phyloP scores from a whole-genome alignment of 306 rosid species.

The Notholithocarpus densiflorus region DNA sequence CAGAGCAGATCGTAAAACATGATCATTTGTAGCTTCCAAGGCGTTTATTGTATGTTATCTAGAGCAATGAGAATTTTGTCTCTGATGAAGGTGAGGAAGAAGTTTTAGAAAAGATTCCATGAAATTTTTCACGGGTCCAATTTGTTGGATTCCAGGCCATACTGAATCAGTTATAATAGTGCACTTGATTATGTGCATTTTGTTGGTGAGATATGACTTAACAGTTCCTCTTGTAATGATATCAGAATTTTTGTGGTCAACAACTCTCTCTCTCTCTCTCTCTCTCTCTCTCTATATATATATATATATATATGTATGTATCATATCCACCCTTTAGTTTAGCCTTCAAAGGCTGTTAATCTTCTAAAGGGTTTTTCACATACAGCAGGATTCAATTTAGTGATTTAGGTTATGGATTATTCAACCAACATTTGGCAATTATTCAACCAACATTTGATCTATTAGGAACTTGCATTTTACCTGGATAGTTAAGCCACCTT shows the following conservation, averaged over 20 bases:
- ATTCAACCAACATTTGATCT: too few relatives aligned
- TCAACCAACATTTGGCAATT: too few relatives aligned
- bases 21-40: slow-evolving; percentile 10
- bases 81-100: slow-evolving; percentile 10
- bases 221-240: not conserved
- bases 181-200: slow-evolving; percentile 3
- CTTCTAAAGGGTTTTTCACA: not conserved
- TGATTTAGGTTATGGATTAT: too few relatives aligned
- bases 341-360: not conserved
- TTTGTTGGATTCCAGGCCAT: slow-evolving; percentile 17
- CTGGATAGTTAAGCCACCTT: not conserved
- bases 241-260: not conserved
- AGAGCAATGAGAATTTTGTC: slow-evolving; percentile 12
- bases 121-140: slow-evolving; percentile 5
- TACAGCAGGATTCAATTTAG: not conserved
- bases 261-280: not conserved
- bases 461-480: not conserved
- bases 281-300: not conserved
- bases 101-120: slow-evolving; percentile 4
- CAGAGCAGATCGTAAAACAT: not conserved
- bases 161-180: not conserved
- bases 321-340: not conserved
- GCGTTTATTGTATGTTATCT: slow-evolving; percentile 1
- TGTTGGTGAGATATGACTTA: slow-evolving; percentile 20
- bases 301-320: too few relatives aligned